A percentile compares a stretch with the other conserved stretches of the same genome.
These are phyloP conservation scores for Linderina pennispora DNA, from an alignment of 192 early-diverging fungal genomes.

Conservation along the genomic window DNA sequence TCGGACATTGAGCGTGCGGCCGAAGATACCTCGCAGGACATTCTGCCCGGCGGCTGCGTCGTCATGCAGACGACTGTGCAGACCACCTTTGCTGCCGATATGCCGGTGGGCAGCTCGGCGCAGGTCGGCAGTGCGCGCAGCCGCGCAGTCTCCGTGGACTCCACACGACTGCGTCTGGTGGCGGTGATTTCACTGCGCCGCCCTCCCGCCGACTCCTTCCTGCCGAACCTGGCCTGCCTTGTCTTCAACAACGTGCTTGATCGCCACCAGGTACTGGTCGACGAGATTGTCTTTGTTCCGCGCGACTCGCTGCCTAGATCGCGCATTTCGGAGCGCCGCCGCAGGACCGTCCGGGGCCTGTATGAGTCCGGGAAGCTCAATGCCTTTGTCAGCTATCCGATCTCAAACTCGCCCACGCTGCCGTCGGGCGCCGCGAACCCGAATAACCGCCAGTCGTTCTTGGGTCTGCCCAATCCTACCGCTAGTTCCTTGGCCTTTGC, in stretches of 20 bases:
- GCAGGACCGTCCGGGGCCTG: slow-evolving; percentile 26
- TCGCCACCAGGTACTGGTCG: slow-evolving; percentile 63
- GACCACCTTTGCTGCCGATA: slow-evolving; percentile 1
- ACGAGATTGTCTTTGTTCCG: slow-evolving; percentile 60
- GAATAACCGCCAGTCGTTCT: slow-evolving; percentile 23
- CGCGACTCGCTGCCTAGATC: slow-evolving; percentile 54
- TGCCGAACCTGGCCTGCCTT: slow-evolving; percentile 52
- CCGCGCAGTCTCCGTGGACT: not conserved
- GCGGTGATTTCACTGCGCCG: slow-evolving; percentile 30
- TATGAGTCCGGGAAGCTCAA: slow-evolving; percentile 42
- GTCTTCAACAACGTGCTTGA: slow-evolving; percentile 65
- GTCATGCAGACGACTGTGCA: slow-evolving; percentile 29
- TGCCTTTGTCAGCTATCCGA: slow-evolving; percentile 21
- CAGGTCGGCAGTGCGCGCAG: not conserved
- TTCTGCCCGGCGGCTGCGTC: slow-evolving; percentile 24
- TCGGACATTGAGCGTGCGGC: slow-evolving; percentile 68
- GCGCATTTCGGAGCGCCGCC: slow-evolving; percentile 52
- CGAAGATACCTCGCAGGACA: slow-evolving; percentile 55
- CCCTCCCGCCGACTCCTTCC: slow-evolving; percentile 19
- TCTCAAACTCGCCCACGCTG: slow-evolving; percentile 20
- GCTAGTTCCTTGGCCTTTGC: not conserved
- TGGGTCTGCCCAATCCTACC: slow-evolving; percentile 8
- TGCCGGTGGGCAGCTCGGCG: not conserved
- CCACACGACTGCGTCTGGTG: slow-evolving; percentile 17
- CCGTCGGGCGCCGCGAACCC: slow-evolving; percentile 16